Conservation (phyloP, 176 grass and related monocot genomes). For the Themeda triandra region DNA sequence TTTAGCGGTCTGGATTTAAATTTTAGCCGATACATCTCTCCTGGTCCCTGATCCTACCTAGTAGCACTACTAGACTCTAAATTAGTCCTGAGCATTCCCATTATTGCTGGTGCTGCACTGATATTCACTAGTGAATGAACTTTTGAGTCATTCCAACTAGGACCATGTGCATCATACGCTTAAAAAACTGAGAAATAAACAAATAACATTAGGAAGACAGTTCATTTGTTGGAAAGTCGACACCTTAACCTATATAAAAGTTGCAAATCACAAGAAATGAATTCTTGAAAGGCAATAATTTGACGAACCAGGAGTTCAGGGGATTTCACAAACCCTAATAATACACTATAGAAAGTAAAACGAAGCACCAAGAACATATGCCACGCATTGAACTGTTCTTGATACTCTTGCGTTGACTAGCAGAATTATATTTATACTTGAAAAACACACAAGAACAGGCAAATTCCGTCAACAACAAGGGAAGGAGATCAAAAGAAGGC, state of each 20-base stretch:
- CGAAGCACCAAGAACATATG: background rate
- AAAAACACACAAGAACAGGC: background rate
- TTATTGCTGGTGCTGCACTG: background rate
- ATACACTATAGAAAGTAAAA: background rate
- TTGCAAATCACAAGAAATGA: background rate
- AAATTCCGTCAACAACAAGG: background rate
- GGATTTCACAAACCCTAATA: background rate
- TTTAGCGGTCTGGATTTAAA: background rate
- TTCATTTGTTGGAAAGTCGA: background rate
- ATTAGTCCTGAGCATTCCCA: background rate
- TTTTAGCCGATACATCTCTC: background rate
- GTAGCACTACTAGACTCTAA: background rate
- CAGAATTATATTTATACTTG: background rate
- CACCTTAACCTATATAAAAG: background rate
- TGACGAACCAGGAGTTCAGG: background rate
- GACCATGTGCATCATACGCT: conserved; percentile 12
- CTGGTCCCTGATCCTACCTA: background rate
- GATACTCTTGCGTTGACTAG: conserved; percentile 28
- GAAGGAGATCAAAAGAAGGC: background rate
- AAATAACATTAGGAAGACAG: background rate
- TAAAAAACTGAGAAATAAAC: background rate
- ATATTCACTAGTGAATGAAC: background rate
- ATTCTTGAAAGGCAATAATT: background rate
- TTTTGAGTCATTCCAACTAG: background rate
- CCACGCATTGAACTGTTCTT: background rate